Evolutionary conservation across 768 basidiomycete species (phyloP), one percentile per base, ranked within the genome.

Genomic region (Trichaptum fuscoviolaceum): DNA sequence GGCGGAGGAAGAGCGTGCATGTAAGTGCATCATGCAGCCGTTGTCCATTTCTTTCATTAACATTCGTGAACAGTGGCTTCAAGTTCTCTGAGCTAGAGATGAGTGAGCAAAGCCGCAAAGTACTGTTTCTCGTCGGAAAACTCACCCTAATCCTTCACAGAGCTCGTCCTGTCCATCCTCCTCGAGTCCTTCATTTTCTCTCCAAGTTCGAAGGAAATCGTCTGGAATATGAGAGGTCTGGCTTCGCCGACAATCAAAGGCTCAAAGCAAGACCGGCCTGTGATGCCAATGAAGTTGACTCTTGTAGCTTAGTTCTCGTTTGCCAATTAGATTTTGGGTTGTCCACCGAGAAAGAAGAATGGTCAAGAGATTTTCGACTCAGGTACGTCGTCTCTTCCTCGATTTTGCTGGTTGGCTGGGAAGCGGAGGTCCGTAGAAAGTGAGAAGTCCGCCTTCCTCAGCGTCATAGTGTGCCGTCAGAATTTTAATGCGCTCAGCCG

Each of bases 1-100:
- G 80, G 77, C 35, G 82, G 82, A 18, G 75, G 77, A 15, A 72
- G 82, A 25, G 74, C 81, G 10, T 84, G 82, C 77, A 81, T 84
- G 81, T 81, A 62, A 63, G 80, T 76, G 25, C 2, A 25, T 15
- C 3, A 61, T 15, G 59, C 12, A 25, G 3, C 30, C 2, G 23
- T 61, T 20, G 60, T 60, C 7, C 26, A 62, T 24, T 18, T 25
- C 63, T 34, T 24, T 57, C 36, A 26, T 25, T 25, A 63, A 34
- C 25, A 30, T 35, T 62, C 35, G 60, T 57, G 9, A 63, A 57
- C 59, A 82, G 82, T 34, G 84, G 83, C 0, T 84, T 84, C 76
- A 84, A 84, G 69, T 84, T 86, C 74, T 79, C 83, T 1, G 80
- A 84, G 67, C 74, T 85, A 7, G 83, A 84, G 70, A 83, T 83